These are phyloP conservation scores for Suillus alpinus DNA, from an alignment of 768 basidiomycete genomes.

Conservation along the genomic window DNA sequence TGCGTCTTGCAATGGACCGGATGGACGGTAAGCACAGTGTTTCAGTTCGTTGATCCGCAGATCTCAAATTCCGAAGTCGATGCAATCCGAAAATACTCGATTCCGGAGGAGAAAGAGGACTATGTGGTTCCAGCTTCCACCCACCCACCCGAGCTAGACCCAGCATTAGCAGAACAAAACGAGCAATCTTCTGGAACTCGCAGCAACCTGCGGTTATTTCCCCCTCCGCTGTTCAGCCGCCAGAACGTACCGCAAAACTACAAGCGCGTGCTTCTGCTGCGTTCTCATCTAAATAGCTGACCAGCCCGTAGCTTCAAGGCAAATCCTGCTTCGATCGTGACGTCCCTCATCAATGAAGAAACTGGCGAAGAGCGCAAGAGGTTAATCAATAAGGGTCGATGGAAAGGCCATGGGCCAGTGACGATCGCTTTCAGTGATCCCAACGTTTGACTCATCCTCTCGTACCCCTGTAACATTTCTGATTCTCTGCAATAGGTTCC, in stretches of 20 bases:
- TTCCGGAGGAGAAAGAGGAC: conserved; percentile 68
- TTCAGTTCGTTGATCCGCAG: background rate
- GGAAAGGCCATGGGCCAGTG: conserved; percentile 79
- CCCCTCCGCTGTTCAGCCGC: conserved; percentile 87
- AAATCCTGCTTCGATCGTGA: conserved; percentile 69
- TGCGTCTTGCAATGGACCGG: conserved; percentile 70
- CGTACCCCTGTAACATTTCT: conserved; percentile 1
- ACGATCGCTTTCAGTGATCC: conserved; percentile 65
- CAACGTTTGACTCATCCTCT: conserved; percentile 29
- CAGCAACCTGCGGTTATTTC: conserved; percentile 73
- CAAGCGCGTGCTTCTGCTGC: conserved; percentile 45
- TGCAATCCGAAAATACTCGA: conserved; percentile 63
- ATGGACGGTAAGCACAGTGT: conserved; percentile 69
- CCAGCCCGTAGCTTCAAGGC: conserved; percentile 60
- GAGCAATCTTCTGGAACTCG: conserved; percentile 23
- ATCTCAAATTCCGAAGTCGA: conserved; percentile 50
- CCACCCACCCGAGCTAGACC: conserved; percentile 51
- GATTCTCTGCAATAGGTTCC: conserved; percentile 48
- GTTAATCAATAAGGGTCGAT: conserved; percentile 82
- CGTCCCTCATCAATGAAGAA: conserved; percentile 64
- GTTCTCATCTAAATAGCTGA: background rate
- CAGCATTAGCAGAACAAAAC: conserved; percentile 30
- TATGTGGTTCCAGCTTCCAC: conserved; percentile 39
- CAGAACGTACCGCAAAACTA: conserved; percentile 78
- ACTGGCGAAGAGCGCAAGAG: conserved; percentile 82